phyloP scores from a whole-genome alignment of 169 alveolate genomes.

The Miamiensis avidus region DNA sequence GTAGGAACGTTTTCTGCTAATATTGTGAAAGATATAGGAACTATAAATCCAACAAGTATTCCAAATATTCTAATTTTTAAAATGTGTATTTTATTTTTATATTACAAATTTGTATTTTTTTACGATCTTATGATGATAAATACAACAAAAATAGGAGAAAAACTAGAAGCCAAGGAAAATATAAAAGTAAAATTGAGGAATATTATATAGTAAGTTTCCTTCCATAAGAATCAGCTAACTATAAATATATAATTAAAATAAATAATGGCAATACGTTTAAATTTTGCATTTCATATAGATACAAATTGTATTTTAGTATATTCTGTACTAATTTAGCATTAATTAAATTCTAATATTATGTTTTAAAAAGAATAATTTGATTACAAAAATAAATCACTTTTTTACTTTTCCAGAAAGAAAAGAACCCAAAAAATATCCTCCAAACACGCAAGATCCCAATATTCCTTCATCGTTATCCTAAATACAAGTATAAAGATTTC shows the following conservation, averaged over 20 bases:
- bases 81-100: background rate
- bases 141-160: background rate
- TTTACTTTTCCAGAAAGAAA: slow-evolving; percentile 9
- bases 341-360: background rate
- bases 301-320: too few relatives aligned
- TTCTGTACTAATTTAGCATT: background rate
- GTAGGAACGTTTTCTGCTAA: slow-evolving; percentile 36
- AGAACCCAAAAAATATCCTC: slow-evolving; percentile 14
- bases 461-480: background rate
- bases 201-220: background rate
- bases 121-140: slow-evolving; percentile 6
- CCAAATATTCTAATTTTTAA: slow-evolving; percentile 11
- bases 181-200: background rate
- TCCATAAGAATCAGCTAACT: background rate
- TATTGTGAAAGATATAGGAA: slow-evolving; percentile 36
- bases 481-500: background rate
- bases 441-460: background rate
- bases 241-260: too few relatives aligned
- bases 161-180: background rate
- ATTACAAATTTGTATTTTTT: background rate
- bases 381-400: background rate
- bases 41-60: slow-evolving; percentile 31
- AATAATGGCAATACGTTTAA: too few relatives aligned
- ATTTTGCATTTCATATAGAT: too few relatives aligned
- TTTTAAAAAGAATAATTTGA: background rate